Base-by-base conservation (phyloP, 345 rosid genomes). In the Durio zibethinus region DNA sequence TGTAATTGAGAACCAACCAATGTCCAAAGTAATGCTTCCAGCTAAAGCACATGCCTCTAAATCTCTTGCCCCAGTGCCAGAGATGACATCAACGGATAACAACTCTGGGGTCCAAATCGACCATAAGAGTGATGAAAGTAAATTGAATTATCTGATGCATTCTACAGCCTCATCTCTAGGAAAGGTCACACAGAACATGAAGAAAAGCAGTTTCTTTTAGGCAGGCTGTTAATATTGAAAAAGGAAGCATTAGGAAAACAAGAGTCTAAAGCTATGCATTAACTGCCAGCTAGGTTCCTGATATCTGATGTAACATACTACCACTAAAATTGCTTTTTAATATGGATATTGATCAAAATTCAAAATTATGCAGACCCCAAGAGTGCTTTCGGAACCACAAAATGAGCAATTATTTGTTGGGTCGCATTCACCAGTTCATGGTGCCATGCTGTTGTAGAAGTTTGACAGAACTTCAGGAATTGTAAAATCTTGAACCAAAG, bases 181-280 rank as follows among this genome's bases (percentile, higher is more conserved):
- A 88, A 83, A 82, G 84, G 83, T 66, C 78, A 85, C 78, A 79
- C 91, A 21, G 97, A 90, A 50, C 82, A 82, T 10, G 92, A 91
- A 21, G 96, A 95, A 70, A 90, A 90, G 70, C 93, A 88, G 60
- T 87, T 88, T 70, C 70, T 61, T 75, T 61, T 61, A 89, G 83
- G 84, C 94, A 89, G 73, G 90, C 88, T 65, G 88, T 88, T 66
- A 84, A 86, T 75, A 80, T 87, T 79, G 86, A 93, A 75, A 93
- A 94, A 83, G 96, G 91, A 7, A 91, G 92, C 62, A 83, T 88
- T 21, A 86, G 86, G 66, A 94, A 92, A 82, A 62, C 77, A 90
- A 84, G 80, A 92, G 80, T 82, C 76, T 23, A 92, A 85, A 84
- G 77, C 83, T 43, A 92, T 90, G 86, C 87, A 87, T 60, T 90